Base-by-base conservation (phyloP, 768 basidiomycete species). In the Suillus alpinus region DNA sequence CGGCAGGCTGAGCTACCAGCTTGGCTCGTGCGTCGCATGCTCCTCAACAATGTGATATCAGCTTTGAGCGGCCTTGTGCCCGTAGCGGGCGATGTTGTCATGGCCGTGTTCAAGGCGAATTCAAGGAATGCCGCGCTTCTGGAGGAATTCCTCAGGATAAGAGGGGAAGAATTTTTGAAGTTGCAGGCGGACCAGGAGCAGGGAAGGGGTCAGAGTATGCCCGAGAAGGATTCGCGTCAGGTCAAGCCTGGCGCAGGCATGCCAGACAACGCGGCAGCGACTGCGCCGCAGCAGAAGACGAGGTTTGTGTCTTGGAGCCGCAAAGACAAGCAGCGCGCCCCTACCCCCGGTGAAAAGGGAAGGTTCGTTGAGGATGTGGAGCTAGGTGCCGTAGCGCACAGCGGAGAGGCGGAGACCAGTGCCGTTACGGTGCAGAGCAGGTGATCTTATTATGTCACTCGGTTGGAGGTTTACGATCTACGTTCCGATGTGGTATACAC, bases 81-180 rank as follows among this genome's bases (percentile, higher is more conserved):
- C 0, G 58, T 89, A 46, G 78, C 84, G 3, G 95, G 95, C 4
- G 92, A 95, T 73, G 65, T 97, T 31, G 68, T 86, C 1, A 74
- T 95, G 39, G 93, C 91, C 1, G 73, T 83, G 3, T 96, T 79
- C 80, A 95, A 94, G 71, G 86, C 94, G 20, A 98, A 98, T 73
- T 90, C 87, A 16, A 81, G 95, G 62, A 97, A 98, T 67, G 95
- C 93, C 12, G 83, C 83, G 6, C 76, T 97, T 52, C 79, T 98
- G 51, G 93, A 95, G 69, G 92, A 94, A 71, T 94, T 84, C 73
- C 75, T 97, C 58, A 81, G 88, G 39, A 79, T 92, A 34, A 81
- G 95, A 49, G 93, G 91, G 0, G 86, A 89, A 59, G 87, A 91
- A 67, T 86, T 80, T 68, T 69, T 93, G 53, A 86, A 81, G 69